Conservation (phyloP, 2,329 filamentous ascomycete genomes). For the Didymella keratinophila region DNA sequence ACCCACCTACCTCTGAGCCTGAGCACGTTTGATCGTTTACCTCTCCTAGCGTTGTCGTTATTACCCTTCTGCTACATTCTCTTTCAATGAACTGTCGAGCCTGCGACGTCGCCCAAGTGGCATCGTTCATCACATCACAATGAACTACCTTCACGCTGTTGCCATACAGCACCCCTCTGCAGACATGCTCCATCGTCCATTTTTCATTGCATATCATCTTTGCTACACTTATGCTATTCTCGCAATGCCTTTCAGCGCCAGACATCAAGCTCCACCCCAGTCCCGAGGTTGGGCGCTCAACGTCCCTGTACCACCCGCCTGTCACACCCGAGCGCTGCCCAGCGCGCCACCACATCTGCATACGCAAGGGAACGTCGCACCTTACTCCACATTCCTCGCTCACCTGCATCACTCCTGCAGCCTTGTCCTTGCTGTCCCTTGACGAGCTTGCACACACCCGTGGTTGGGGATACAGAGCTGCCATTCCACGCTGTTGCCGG, state of each 20-base stretch:
- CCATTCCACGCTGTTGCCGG: not conserved
- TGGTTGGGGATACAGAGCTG: not conserved
- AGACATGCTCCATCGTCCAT: not conserved
- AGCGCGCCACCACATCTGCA: constrained; percentile 9
- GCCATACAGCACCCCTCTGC: not conserved
- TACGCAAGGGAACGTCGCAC: constrained; percentile 11
- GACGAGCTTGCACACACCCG: not conserved
- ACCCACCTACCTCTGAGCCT: constrained; percentile 27
- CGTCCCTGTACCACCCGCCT: constrained; percentile 1
- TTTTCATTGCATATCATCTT: not conserved
- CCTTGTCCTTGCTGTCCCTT: not conserved
- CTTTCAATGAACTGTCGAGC: not conserved
- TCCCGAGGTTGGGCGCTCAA: constrained; percentile 3
- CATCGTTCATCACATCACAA: constrained; percentile 4
- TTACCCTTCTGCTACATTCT: not conserved
- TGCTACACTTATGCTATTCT: not conserved
- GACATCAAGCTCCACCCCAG: not conserved
- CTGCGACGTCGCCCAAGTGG: not conserved
- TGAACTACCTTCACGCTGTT: constrained; percentile 7
- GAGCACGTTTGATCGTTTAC: constrained; percentile 22
- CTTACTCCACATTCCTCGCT: constrained; percentile 7
- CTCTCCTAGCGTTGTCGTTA: constrained; percentile 2
- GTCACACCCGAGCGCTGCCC: constrained; percentile 9
- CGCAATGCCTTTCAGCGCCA: not conserved
- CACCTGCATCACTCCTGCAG: not conserved